Base-by-base conservation (phyloP, 352 stramenopile genomes). In the Globisporangium cylindrosporum region DNA sequence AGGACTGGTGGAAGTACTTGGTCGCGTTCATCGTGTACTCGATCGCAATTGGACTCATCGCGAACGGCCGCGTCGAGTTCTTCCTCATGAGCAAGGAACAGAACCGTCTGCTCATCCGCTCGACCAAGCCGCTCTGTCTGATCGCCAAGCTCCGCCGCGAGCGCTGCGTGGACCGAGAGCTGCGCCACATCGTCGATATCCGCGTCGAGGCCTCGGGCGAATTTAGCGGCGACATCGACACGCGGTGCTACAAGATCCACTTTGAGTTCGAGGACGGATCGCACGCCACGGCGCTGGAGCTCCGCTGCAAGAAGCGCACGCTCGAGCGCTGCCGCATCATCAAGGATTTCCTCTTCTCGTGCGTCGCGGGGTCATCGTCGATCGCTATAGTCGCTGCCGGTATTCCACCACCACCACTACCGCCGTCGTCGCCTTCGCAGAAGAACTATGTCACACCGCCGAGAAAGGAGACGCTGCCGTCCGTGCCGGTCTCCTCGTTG, bases 1-100 rank as follows among this genome's bases (percentile, higher is more conserved):
- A 73, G 20, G 74, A 76, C 55, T 89, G 81, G 81, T 90, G 83
- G 83, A 90, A 92, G 63, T 89, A 92, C 77, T 46, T 88, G 14
- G 81, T 92, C 10, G 81, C 78, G 0, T 66, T 73, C 12, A 64
- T 81, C 43, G 78, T 92, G 49, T 89, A 87, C 72, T 18, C 81
- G 14, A 49, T 82, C 34, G 76, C 70, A 2, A 62, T 89, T 9
- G 58, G 64, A 22, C 67, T 92, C 10, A 72, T 88, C 41, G 71
- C 70, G 1, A 90, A 84, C 55, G 81, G 80, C 25, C 77, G 80
- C 55, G 77, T 92, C 2, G 83, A 92, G 67, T 85, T 70, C 4
- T 86, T 92, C 63, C 66, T 80, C 61, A 80, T 92, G 73, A 83
- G 77, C 71, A 81, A 84, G 53, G 78, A 89, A 9, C 25, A 69